Conservation (phyloP, 345 rosid genomes). For the Citropsis articulata region DNA sequence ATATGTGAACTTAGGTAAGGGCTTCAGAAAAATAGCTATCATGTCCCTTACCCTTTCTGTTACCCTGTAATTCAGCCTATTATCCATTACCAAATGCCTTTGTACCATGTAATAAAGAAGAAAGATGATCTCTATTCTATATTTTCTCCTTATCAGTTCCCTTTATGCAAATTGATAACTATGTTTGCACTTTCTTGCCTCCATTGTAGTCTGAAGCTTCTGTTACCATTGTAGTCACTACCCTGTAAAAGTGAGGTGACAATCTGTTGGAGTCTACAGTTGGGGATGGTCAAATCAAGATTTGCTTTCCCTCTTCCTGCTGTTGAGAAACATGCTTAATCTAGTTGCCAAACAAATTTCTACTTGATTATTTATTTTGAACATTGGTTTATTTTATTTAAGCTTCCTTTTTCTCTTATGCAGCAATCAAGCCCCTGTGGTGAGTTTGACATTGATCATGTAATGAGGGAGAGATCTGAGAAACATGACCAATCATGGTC, state of each 20-base stretch:
- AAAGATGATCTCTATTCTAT: not conserved
- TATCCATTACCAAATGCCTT: not conserved
- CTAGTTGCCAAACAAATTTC: slow-evolving; percentile 13
- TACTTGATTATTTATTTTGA: not conserved
- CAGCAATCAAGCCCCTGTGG: slow-evolving; percentile 43
- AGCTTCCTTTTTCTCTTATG: slow-evolving; percentile 19
- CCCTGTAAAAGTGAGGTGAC: not conserved
- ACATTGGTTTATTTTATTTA: not conserved
- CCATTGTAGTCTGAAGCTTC: not conserved
- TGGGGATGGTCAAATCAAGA: not conserved
- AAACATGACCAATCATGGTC: slow-evolving; percentile 76
- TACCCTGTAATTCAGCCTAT: not conserved
- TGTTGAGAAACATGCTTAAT: not conserved
- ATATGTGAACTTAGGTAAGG: not conserved
- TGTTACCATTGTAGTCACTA: too few relatives aligned
- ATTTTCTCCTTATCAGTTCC: not conserved
- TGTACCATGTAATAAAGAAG: not conserved
- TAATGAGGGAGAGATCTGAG: slow-evolving; percentile 59
- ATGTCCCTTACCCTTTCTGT: not conserved
- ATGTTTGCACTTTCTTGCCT: not conserved
- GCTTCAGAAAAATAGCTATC: not conserved
- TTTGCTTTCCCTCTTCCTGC: not conserved
- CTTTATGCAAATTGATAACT: not conserved
- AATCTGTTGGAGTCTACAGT: not conserved
- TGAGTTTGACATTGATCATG: slow-evolving; percentile 66